Evolutionary conservation across 306 rosid species (phyloP).

Genomic region (Cicer cuneatum): DNA sequence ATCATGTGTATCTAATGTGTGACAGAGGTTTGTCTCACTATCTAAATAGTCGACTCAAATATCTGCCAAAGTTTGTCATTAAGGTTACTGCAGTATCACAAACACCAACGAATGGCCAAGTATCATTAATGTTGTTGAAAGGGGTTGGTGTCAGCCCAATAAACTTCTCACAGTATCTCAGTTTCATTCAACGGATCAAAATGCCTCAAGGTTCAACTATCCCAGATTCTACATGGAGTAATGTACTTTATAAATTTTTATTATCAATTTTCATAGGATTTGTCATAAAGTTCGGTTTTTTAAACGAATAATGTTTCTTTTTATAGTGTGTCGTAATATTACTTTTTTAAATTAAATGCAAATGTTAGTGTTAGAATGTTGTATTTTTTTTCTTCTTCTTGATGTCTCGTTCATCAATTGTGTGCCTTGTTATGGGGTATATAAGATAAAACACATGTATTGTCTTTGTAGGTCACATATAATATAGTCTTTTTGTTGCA

Average conservation of each 20-base stretch:
- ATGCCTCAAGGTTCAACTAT: not conserved
- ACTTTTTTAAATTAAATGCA: no score
- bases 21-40: constrained; percentile 9
- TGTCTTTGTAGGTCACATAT: no score
- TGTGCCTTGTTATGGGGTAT: no score
- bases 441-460: no score
- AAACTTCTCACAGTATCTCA: not conserved
- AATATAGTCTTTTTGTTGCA: no score
- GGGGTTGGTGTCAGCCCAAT: constrained; percentile 28
- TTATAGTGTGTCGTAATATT: no score
- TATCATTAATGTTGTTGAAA: not conserved
- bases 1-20: constrained; percentile 37
- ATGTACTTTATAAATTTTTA: not conserved
- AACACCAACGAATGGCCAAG: not conserved
- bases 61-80: constrained; percentile 27
- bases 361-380: no score
- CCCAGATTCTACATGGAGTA: not conserved
- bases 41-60: not conserved
- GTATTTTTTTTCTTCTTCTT: no score
- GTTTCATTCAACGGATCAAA: not conserved
- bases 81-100: constrained; percentile 26
- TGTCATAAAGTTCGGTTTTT: no score
- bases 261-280: not conserved
- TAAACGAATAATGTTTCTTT: no score
- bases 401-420: no score